Conservation (phyloP, 148 eudicot genomes). For the Nepenthes mirabilis region DNA sequence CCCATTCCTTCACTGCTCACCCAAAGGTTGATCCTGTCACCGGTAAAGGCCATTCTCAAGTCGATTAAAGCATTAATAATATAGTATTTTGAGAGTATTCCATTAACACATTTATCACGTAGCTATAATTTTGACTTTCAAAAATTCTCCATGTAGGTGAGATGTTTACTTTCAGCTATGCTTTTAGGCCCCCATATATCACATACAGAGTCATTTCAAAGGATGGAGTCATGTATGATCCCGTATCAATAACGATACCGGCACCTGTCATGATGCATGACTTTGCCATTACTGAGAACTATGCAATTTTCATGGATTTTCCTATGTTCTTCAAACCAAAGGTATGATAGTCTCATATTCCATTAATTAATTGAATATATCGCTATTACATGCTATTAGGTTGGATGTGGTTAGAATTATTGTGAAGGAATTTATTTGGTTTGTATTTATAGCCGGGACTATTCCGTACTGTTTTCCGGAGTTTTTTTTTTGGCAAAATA, state of each 20-base stretch:
- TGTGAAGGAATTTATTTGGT: too few species aligned
- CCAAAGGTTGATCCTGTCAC: slow-evolving; percentile 89
- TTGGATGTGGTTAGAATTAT: too few species aligned
- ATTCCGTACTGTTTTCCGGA: too few species aligned
- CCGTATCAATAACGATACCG: slow-evolving; percentile 80
- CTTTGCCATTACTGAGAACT: slow-evolving; percentile 89
- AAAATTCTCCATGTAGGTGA: slow-evolving; percentile 43
- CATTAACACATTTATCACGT: neutral
- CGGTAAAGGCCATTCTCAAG: slow-evolving; percentile 24
- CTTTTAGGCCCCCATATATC: slow-evolving; percentile 56
- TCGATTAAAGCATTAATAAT: neutral
- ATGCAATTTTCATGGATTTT: slow-evolving; percentile 82
- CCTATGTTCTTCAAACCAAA: slow-evolving; percentile 74
- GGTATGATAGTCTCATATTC: slow-evolving; percentile 19
- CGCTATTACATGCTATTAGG: too few species aligned
- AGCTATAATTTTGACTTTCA: neutral
- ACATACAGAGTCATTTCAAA: slow-evolving; percentile 81
- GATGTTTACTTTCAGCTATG: slow-evolving; percentile 87
- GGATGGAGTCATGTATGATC: slow-evolving; percentile 79
- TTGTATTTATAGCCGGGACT: too few species aligned
- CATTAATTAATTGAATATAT: too few species aligned
- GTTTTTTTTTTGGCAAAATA: too few species aligned
- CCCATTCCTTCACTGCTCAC: slow-evolving; percentile 83
- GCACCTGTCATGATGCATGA: slow-evolving; percentile 90
- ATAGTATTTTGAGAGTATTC: neutral